Evolutionary conservation across 2,329 filamentous ascomycete species (phyloP), one percentile per base, ranked within the genome.

Genomic region (Verticillium nonalfalfae): DNA sequence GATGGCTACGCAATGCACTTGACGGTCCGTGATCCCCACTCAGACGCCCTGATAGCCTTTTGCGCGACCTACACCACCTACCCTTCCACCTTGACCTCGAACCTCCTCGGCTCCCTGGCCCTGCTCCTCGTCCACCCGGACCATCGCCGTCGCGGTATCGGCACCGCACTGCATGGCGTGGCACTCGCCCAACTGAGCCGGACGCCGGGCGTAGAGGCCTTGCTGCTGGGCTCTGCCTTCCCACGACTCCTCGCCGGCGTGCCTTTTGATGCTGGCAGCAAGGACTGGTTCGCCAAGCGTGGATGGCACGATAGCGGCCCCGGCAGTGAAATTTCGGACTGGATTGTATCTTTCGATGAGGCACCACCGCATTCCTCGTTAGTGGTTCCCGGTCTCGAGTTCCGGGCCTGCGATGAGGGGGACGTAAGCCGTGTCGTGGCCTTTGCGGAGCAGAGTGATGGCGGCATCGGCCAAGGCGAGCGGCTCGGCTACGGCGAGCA

Each of bases 31-130:
- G 76, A 81, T n/a, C 76, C 79, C 1, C 70, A 69, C 11, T 77
- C 71, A 3, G 70, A 70, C 7, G 74, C 76, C 39, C 66, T 83
- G 31, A 68, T 87, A 40, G 85, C 84, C 0, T 86, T 87, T 64
- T 86, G 84, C 67, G 83, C 84, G 10, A 86, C 84, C 9, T 87
- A 83, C 67, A 81, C 83, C 35, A 84, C 81, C 4, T 86, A 83
- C 69, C 78, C 80, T 56, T 81, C 85, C 64, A 79, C 78, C 64
- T 79, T 76, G 45, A 78, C 76, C 21, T 80, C 84, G 64, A 76
- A 76, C 38, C 73, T 85, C 50, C 76, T 86, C 56, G 85, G 83
- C 9, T 86, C 82, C 3, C 68, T 87, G 36, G 83, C 83, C 11
- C 71, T 79, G 11, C 70, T 87, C 34, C 70, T 87, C 38, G 84